Evolutionary conservation across 441 rosid species (phyloP).

Genomic region (Hura crepitans): DNA sequence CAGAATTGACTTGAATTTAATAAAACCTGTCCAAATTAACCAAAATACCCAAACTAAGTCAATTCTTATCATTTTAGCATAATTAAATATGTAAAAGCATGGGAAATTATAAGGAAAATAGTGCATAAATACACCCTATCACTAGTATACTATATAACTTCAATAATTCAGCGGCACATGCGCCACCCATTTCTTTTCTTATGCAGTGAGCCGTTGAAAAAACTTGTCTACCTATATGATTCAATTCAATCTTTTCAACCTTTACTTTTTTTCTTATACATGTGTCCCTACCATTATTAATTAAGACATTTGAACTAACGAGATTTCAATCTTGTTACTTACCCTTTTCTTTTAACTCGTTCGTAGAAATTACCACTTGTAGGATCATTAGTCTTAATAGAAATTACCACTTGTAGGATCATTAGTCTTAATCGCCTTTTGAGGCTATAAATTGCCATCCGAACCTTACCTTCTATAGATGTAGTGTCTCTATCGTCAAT

Average conservation of each 20-base stretch:
- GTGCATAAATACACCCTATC: too few species aligned
- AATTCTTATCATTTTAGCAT: too few species aligned
- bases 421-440: constrained; percentile 11
- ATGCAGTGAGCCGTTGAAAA: constrained; percentile 22
- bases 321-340: not conserved
- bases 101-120: too few species aligned
- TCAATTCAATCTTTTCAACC: constrained; percentile 25
- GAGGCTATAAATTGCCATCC: constrained; percentile 1
- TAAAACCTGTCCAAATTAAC: too few species aligned
- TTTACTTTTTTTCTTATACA: constrained; percentile 12
- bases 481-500: not conserved
- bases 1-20: too few species aligned
- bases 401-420: too few species aligned
- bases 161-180: constrained; percentile 41
- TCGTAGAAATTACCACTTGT: not conserved
- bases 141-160: not conserved
- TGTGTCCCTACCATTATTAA: constrained; percentile 15
- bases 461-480: not conserved
- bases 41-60: too few species aligned
- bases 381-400: constrained; percentile 9
- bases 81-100: too few species aligned
- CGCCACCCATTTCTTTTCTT: constrained; percentile 10
- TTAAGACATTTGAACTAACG: constrained; percentile 25
- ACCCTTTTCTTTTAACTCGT: constrained; percentile 1
- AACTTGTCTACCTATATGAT: constrained; percentile 14